Base-by-base conservation (phyloP, 1,139 yeast genomes). In the Saccharomycopsis hybrid region DNA sequence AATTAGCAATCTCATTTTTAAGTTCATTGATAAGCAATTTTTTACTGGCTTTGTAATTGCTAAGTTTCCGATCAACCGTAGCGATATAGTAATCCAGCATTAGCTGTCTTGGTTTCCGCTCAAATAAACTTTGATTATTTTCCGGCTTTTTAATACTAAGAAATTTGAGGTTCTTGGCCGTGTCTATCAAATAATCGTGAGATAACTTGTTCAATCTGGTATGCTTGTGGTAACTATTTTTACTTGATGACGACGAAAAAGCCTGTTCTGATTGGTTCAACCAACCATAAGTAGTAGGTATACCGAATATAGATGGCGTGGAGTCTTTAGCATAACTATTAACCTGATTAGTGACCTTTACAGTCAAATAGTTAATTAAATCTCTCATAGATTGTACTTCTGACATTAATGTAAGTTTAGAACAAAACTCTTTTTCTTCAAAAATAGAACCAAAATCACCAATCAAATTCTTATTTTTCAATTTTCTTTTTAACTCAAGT, bases 401-500 rank as follows among this genome's bases (percentile, higher is more conserved):
- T 3, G 55, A 50, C 39, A 52, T 43, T 9, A 52, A 38, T 11
- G 36, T 44, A 5, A 52, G 13, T 3, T 46, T 50, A 2, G 44
- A 35, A 18, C 43, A 28, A 24, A 50, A 46, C 44, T 50, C 49
- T 24, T 50, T 52, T 25, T 49, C 53, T 31, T 50, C 50, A 27
- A 35, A 51, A 4, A 52, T 50, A 5, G 54, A 28, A 13, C 25
- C 29, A 32, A 49, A 43, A 24, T 47, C 46, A 3, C 47, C 51
- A 24, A 50, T 29, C 9, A 48, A 18, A n/a, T 48, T 41, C 13
- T 41, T 40, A 25, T 44, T 47, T 18, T 30, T 47, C 11, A 46
- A 38, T 30, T 46, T 46, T 36, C 39, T 25, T n/a, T 18, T 32
- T 39, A 38, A 41, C 35, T 40, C 41, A 27, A n/a, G 7, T n/a